Percentiles rank a stretch among this genome's conserved stretches.
phyloP scores from a whole-genome alignment of 345 rosid species.

The Populus davidiana region DNA sequence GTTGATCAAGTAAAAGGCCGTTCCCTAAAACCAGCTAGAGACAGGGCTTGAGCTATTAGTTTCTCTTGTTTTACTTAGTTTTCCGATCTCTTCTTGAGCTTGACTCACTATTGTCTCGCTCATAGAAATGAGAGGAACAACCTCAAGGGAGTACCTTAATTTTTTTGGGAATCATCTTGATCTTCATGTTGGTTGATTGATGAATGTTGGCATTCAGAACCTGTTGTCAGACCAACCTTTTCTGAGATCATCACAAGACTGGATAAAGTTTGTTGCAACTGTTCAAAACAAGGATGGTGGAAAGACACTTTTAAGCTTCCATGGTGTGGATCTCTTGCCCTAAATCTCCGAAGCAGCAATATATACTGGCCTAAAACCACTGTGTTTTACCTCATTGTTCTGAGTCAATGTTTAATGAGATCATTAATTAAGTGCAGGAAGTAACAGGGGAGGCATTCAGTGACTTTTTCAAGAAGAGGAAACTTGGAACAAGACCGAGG shows the following conservation, averaged over 20 bases:
- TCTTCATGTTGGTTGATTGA: conserved; percentile 65
- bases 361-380: background rate
- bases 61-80: too few species aligned
- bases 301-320: conserved; percentile 92
- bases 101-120: too few species aligned
- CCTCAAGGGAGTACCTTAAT: too few species aligned
- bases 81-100: too few species aligned
- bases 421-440: background rate
- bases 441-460: background rate
- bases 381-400: background rate
- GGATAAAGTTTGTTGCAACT: conserved; percentile 57
- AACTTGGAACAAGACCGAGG: background rate
- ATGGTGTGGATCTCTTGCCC: conserved; percentile 51
- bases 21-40: too few species aligned
- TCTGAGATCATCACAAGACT: conserved; percentile 82
- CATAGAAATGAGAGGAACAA: too few species aligned
- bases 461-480: background rate
- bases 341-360: background rate
- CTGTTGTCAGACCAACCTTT: conserved; percentile 61
- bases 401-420: background rate
- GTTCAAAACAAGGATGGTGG: conserved; percentile 95
- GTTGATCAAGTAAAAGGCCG: too few species aligned
- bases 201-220: conserved; percentile 79
- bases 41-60: too few species aligned
- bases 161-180: background rate